Percentiles rank a stretch among this genome's conserved stretches.
Evolutionary conservation across 2,329 filamentous ascomycete species (phyloP).

Genomic region (Huntiella moniliformis): DNA sequence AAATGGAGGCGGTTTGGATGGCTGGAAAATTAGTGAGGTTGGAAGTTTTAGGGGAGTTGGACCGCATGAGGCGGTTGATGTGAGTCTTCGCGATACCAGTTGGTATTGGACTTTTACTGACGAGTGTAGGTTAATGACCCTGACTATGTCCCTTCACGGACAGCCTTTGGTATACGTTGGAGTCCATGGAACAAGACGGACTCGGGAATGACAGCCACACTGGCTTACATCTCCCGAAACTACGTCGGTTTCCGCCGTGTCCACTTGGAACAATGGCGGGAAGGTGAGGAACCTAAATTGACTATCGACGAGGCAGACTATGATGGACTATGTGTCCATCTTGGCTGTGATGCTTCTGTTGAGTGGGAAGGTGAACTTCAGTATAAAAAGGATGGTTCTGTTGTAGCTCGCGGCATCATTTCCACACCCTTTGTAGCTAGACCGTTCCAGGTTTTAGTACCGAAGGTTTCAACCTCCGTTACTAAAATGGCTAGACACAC

Average conservation of each 20-base stretch:
- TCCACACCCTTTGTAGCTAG: slow-evolving; percentile 31
- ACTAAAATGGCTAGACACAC: slow-evolving; percentile 19
- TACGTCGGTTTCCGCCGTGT: slow-evolving; percentile 37
- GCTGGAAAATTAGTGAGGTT: slow-evolving; percentile 33
- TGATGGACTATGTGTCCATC: slow-evolving; percentile 29
- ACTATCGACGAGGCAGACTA: slow-evolving; percentile 24
- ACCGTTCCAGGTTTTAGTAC: slow-evolving; percentile 31
- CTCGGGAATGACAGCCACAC: slow-evolving; percentile 19
- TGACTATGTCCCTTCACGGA: slow-evolving; percentile 29
- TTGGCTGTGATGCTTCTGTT: slow-evolving; percentile 34
- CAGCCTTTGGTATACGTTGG: slow-evolving; percentile 34
- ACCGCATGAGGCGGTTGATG: slow-evolving; percentile 14
- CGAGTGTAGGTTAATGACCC: slow-evolving; percentile 20
- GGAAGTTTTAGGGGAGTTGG: slow-evolving; percentile 26
- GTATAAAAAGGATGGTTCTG: slow-evolving; percentile 19
- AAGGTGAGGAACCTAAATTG: slow-evolving; percentile 20
- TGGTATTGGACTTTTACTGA: not conserved
- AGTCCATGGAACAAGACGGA: slow-evolving; percentile 28
- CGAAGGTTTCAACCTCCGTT: slow-evolving; percentile 14
- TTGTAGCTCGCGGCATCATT: slow-evolving; percentile 33
- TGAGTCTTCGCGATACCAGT: slow-evolving; percentile 14
- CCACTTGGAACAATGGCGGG: slow-evolving; percentile 22
- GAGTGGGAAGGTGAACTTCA: slow-evolving; percentile 36
- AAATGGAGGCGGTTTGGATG: slow-evolving; percentile 12
- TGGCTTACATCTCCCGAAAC: slow-evolving; percentile 32